phyloP scores from a whole-genome alignment of 75 land plant genomes.

The Picea glauca region DNA sequence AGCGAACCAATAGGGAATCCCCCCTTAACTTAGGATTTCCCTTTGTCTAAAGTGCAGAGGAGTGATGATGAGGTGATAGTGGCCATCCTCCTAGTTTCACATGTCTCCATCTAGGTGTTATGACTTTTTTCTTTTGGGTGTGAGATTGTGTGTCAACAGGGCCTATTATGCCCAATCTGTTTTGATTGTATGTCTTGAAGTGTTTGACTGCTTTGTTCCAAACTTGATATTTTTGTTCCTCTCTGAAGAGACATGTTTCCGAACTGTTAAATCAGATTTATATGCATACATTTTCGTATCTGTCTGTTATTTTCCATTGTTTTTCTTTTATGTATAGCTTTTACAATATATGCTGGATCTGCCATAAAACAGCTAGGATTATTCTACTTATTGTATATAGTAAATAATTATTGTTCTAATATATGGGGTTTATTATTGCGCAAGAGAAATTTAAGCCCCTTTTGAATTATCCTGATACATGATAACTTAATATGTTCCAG shows the following conservation, averaged over 20 bases:
- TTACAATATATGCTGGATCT: background rate
- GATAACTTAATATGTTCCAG: slow-evolving; percentile 29
- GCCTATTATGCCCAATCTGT: no score
- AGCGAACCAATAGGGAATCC: no score
- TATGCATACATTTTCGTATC: background rate
- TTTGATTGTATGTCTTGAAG: no score
- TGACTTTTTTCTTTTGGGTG: no score
- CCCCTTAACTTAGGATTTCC: no score
- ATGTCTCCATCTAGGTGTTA: no score
- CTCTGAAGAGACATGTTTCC: background rate
- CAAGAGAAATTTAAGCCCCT: background rate
- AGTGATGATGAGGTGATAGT: no score
- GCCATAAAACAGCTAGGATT: background rate
- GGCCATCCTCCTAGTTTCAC: no score
- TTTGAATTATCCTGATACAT: background rate
- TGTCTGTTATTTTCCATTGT: background rate
- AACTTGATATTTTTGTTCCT: no score
- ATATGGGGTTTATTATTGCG: background rate
- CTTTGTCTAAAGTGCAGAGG: no score
- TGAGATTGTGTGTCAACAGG: no score
- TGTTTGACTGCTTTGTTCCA: no score
- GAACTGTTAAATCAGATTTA: background rate
- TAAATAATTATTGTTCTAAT: background rate
- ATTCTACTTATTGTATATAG: background rate
- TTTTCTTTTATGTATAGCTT: background rate